Base-by-base conservation (phyloP, 1,284 basidiomycete genomes). In the Cryptococcus sp. region DNA sequence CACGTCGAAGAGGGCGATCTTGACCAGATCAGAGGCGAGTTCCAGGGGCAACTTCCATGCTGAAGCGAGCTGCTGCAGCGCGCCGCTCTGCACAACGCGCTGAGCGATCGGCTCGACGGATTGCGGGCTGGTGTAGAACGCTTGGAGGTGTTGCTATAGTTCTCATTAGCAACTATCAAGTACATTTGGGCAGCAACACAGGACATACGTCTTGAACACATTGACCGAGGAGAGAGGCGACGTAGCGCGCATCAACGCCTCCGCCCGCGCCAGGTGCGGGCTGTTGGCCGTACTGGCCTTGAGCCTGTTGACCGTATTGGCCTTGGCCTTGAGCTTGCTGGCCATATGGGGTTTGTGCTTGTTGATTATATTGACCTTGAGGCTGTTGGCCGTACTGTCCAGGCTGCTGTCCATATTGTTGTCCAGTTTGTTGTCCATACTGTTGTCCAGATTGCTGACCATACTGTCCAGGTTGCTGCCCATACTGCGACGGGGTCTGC, bases 21-120 rank as follows among this genome's bases (percentile, higher is more conserved):
- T 79, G 66, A 70, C 73, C 13, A 81, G 65, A 57, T 81, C 80
- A 27, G 71, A 67, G 2, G 79, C 80, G 41, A 81, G 71, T 62
- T 81, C 80, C 27, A 74, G 68, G 1, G 80, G 79, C 23, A 82
- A 69, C 42, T 75, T 66, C 80, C 79, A 81, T 45, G 78, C 76
- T 5, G 64, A 49, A 6, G 77, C 72, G 52, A 82, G 72, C 55
- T 68, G 68, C 25, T 73, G 63, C 1, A 82, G 64, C 10, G 73
- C 75, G 27, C 80, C 79, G 4, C 74, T 71, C 43, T 71, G 68
- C 3, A 71, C 72, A 35, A 82, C 74, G 25, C 71, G 67, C 54
- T 77, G 73, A 7, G 79, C 81, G 60, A 82, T 72, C 38, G 60
- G 71, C 57, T 80, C 75, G 50, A 80, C 63, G 6, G 69, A 60